Conservation (phyloP, 805 yeast genomes). For the Yamadazyma sp. region DNA sequence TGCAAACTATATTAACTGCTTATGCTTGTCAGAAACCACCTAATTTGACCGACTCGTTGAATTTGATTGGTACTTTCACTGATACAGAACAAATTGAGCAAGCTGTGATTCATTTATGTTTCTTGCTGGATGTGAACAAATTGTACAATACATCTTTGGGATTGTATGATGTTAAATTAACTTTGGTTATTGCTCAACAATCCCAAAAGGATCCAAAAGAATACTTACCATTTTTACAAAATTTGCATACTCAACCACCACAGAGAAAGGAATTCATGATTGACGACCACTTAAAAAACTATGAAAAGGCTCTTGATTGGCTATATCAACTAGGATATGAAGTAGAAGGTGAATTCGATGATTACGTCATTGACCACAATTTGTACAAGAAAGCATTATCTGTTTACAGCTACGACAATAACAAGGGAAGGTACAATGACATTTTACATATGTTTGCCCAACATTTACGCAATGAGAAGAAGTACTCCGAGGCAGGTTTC, state of each 20-base stretch:
- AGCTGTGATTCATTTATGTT: slow-evolving; percentile 80
- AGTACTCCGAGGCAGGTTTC: slow-evolving; percentile 75
- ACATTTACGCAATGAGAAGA: slow-evolving; percentile 51
- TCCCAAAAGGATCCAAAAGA: slow-evolving; percentile 98
- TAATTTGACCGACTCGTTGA: slow-evolving; percentile 71
- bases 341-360: slow-evolving; percentile 53
- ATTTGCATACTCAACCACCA: slow-evolving; percentile 65
- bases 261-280: slow-evolving; percentile 71
- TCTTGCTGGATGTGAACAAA: slow-evolving; percentile 83
- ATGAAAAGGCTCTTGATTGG: slow-evolving; percentile 67
- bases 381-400: slow-evolving; percentile 69
- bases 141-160: slow-evolving; percentile 80
- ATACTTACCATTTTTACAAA: slow-evolving; percentile 87
- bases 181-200: slow-evolving; percentile 87
- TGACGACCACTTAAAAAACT: slow-evolving; percentile 72
- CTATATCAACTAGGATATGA: slow-evolving; percentile 49
- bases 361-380: slow-evolving; percentile 66
- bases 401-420: slow-evolving; percentile 54
- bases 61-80: slow-evolving; percentile 54
- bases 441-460: slow-evolving; percentile 65
- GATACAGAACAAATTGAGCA: slow-evolving; percentile 49
- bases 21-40: slow-evolving; percentile 92
- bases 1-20: slow-evolving; percentile 84
- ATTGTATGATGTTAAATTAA: slow-evolving; percentile 74
- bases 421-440: slow-evolving; percentile 45